Evolutionary conservation across 495 filamentous ascomycete species (phyloP), one percentile per base, ranked within the genome.

Genomic region (Penicillium pancosmium): DNA sequence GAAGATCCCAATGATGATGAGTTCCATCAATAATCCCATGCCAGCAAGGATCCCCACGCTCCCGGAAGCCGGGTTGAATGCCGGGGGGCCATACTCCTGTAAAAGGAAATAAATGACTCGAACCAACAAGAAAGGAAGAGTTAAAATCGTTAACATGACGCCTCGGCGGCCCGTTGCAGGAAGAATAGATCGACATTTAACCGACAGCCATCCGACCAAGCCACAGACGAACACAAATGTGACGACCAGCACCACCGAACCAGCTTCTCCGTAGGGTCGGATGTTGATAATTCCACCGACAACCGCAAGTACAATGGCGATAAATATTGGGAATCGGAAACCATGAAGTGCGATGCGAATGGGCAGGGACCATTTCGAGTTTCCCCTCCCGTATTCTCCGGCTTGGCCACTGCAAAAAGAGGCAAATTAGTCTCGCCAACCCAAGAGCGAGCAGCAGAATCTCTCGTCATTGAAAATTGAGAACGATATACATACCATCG

Each of bases 1-100:
- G 12, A 75, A 51, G 21, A 70, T 50, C 3, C 46, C 31, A 5
- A 69, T 57, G 44, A 66, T 49, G 36, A 75, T 50, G 5, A 69
- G 53, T 44, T 75, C 72, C 72, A 75, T 72, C 59, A 73, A 46
- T 43, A 73, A 46, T 15, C 65, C 62, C 68, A 73, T 73, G 2
- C 64, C 66, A 48, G 62, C 63, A 60, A 70, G 54, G 23, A 64
- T 47, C 13, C 66, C 60, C 4, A 61, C 50, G 51, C 64, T 50
- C 11, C 72, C 72, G 34, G 48, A 50, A 2, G 55, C 52, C 9
- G 65, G 59, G 19, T 60, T 68, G 55, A 67, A 74, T n/a, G 54
- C 63, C 3, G 44, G n/a, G 13, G 65, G 54, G 1, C 68, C 70
- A 62, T 61, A 68, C 43, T 69, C 43, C 53, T 56, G 55, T 18